Percentiles rank a stretch among this genome's conserved stretches.
phyloP scores from a whole-genome alignment of 2,329 filamentous ascomycete species.

The Acarospora socialis region DNA sequence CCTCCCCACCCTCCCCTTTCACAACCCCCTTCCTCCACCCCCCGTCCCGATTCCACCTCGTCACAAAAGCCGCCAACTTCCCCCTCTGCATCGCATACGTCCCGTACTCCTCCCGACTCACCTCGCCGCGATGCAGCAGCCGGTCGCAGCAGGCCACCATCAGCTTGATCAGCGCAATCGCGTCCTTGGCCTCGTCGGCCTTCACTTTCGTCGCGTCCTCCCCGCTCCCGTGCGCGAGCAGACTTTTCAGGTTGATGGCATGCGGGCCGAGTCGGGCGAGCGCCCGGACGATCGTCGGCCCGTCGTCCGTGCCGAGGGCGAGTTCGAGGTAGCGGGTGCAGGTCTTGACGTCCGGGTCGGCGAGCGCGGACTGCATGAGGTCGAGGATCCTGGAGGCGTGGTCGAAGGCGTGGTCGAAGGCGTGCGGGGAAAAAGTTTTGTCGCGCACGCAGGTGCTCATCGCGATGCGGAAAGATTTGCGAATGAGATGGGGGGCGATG shows the following conservation, averaged over 20 bases:
- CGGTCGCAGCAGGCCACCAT: constrained; percentile 6
- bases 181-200: neutral
- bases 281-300: constrained; percentile 5
- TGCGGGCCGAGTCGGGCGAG: constrained; percentile 1
- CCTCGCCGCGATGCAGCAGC: constrained; percentile 5
- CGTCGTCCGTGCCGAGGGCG: constrained; percentile 3
- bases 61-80: constrained; percentile 6
- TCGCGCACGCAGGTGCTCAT: constrained; percentile 63
- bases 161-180: neutral
- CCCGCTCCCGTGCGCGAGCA: constrained; percentile 1
- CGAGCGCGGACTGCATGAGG: constrained; percentile 35
- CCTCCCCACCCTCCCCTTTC: neutral
- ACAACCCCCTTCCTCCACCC: constrained; percentile 1
- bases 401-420: constrained; percentile 49
- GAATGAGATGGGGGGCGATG: constrained; percentile 29
- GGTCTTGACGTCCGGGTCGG: constrained; percentile 6
- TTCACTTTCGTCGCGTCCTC: constrained; percentile 1
- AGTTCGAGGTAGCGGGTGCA: constrained; percentile 8
- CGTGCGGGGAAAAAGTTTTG: constrained; percentile 60
- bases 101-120: constrained; percentile 2
- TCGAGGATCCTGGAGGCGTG: constrained; percentile 52
- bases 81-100: constrained; percentile 6
- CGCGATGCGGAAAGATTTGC: constrained; percentile 53
- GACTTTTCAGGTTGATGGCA: constrained; percentile 4
- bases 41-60: neutral